Evolutionary conservation across 306 rosid species (phyloP).

Genomic region (Lablab purpureus): DNA sequence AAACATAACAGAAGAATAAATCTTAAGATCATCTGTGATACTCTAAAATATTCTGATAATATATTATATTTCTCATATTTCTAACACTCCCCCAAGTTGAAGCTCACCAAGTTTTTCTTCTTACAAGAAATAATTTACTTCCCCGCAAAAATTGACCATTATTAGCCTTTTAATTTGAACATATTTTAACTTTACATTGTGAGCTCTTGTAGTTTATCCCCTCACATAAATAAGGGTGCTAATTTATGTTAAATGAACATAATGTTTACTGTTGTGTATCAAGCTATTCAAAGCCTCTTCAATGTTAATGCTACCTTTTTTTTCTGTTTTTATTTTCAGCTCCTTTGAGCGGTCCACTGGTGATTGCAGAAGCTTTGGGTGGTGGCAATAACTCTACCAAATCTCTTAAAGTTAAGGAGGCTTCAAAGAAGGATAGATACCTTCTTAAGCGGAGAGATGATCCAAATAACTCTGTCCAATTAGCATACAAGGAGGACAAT

Average conservation of each 20-base stretch:
- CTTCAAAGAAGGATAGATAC: slow-evolving; percentile 80
- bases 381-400: slow-evolving; percentile 65
- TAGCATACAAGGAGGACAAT: slow-evolving; percentile 59
- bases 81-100: no score
- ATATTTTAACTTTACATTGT: not conserved
- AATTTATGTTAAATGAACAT: slow-evolving; percentile 7
- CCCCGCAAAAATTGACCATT: not conserved
- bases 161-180: not conserved
- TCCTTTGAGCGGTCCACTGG: slow-evolving; percentile 95
- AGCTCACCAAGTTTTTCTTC: no score
- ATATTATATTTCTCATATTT: no score
- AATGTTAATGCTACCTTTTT: not conserved
- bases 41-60: no score
- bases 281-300: slow-evolving; percentile 1
- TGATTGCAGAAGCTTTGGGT: slow-evolving; percentile 84
- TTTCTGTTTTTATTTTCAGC: slow-evolving; percentile 55
- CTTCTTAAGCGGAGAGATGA: slow-evolving; percentile 94
- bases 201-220: not conserved
- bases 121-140: no score
- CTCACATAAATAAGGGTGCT: not conserved
- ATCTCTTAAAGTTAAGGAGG: slow-evolving; percentile 76
- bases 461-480: slow-evolving; percentile 54
- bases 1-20: no score
- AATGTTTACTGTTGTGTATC: slow-evolving; percentile 1
- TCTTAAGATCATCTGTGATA: no score